These are phyloP conservation scores for Papiliotrema fonsecae DNA, from an alignment of 1,284 basidiomycete genomes.

Conservation along the genomic window DNA sequence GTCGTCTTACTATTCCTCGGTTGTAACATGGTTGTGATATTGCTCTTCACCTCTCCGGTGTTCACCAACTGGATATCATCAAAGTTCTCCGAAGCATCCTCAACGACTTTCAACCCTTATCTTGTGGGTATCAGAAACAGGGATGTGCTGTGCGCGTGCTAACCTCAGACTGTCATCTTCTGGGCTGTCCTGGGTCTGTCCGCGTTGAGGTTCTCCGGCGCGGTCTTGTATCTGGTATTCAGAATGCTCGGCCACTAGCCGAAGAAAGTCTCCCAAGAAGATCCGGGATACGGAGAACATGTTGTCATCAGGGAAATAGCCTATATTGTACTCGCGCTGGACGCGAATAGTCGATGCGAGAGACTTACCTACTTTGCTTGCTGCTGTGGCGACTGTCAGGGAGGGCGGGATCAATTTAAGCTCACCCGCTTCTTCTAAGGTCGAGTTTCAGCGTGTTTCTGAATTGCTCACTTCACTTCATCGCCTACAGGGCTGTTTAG, in stretches of 20 bases:
- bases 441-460: no score
- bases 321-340: not conserved
- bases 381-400: no score
- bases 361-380: no score
- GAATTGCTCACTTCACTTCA: no score
- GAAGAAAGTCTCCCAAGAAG: not conserved
- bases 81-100: slow-evolving; percentile 51
- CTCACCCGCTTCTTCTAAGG: no score
- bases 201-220: slow-evolving; percentile 70
- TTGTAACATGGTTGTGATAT: slow-evolving; percentile 75
- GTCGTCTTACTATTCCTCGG: slow-evolving; percentile 80
- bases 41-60: slow-evolving; percentile 72
- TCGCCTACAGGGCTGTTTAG: no score
- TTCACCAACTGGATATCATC: slow-evolving; percentile 54
- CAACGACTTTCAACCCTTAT: slow-evolving; percentile 70
- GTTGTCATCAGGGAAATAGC: not conserved
- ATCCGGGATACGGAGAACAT: not conserved
- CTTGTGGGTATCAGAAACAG: slow-evolving; percentile 48
- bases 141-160: not conserved
- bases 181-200: slow-evolving; percentile 74
- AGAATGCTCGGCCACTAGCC: slow-evolving; percentile 25
- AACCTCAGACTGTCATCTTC: slow-evolving; percentile 61
- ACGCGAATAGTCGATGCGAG: not conserved
- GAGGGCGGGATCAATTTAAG: no score
- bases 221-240: slow-evolving; percentile 69